phyloP scores from a whole-genome alignment of 2,329 filamentous ascomycete genomes.

The Alternaria viburni region DNA sequence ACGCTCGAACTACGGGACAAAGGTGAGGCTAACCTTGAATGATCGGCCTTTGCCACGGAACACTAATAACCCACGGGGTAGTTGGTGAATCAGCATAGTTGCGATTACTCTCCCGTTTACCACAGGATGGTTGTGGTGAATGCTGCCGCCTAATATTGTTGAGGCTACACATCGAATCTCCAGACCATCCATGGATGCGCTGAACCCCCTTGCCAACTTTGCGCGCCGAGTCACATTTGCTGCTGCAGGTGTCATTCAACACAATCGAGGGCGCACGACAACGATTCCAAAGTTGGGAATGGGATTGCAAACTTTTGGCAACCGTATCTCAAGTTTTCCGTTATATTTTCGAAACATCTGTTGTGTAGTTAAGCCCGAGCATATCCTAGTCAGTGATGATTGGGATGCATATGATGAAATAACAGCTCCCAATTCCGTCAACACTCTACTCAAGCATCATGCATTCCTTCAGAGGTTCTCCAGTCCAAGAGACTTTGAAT shows the following conservation, averaged over 20 bases:
- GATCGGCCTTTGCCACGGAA: constrained; percentile 14
- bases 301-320: too few species aligned
- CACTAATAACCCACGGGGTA: constrained; percentile 1
- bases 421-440: too few species aligned
- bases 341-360: too few species aligned
- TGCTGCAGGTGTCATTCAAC: not conserved
- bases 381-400: too few species aligned
- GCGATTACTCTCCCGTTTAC: not conserved
- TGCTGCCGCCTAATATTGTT: not conserved
- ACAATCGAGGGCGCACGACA: not conserved
- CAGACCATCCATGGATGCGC: not conserved
- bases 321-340: too few species aligned
- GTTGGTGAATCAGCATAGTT: not conserved
- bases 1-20: constrained; percentile 7
- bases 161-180: not conserved
- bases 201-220: not conserved
- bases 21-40: constrained; percentile 19
- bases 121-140: too few species aligned
- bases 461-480: too few species aligned
- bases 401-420: too few species aligned
- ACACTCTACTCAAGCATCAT: too few species aligned
- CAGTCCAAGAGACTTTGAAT: too few species aligned
- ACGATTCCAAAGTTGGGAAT: not conserved
- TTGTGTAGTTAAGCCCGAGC: too few species aligned
- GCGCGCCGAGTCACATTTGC: not conserved